phyloP scores from a whole-genome alignment of 306 rosid genomes.

The Acacia crassicarpa region DNA sequence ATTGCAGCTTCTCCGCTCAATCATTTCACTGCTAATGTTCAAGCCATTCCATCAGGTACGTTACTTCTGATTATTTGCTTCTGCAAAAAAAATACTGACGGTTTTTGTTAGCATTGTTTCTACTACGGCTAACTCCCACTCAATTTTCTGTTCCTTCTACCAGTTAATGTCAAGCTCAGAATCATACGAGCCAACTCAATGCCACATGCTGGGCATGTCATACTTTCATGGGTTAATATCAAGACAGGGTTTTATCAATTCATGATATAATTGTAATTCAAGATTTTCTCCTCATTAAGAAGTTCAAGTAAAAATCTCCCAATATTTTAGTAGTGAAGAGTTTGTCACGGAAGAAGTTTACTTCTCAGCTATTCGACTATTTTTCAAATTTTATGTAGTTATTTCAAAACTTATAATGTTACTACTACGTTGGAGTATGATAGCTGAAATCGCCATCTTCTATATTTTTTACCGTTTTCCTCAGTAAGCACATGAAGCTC shows the following conservation, averaged over 20 bases:
- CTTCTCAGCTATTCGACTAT: neutral
- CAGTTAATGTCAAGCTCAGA: slow-evolving; percentile 62
- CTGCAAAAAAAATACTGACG: neutral
- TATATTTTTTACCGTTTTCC: too few species aligned
- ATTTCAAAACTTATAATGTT: too few species aligned
- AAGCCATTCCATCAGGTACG: slow-evolving; percentile 56
- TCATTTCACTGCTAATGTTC: slow-evolving; percentile 35
- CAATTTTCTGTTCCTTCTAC: slow-evolving; percentile 19
- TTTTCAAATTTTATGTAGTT: too few species aligned
- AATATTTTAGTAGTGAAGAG: neutral
- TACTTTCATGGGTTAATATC: slow-evolving; percentile 43
- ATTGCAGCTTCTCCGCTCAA: slow-evolving; percentile 52
- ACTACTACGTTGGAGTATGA: too few species aligned
- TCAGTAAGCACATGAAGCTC: too few species aligned
- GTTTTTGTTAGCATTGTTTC: neutral
- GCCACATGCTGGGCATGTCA: slow-evolving; percentile 35
- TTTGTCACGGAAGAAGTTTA: neutral
- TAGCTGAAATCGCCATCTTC: too few species aligned
- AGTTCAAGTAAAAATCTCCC: neutral
- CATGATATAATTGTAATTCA: neutral
- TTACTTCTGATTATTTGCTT: neutral
- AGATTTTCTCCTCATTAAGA: neutral
- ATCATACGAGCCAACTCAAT: slow-evolving; percentile 34
- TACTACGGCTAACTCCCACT: neutral
- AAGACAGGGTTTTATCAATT: neutral